phyloP scores from a whole-genome alignment of 805 yeast species.

The Teunomyces barrocoloradensis region DNA sequence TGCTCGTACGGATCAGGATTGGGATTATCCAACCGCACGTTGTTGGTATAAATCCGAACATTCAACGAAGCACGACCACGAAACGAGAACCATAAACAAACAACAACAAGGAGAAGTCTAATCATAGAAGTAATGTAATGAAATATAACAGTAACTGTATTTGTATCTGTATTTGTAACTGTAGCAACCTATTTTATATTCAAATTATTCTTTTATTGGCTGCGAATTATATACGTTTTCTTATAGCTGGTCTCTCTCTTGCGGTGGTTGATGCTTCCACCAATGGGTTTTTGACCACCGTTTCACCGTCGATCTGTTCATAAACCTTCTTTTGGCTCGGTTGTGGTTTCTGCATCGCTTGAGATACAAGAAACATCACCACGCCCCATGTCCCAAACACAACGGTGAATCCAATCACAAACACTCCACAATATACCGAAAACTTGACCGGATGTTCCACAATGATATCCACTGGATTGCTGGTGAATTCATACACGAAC shows the following conservation, averaged over 20 bases:
- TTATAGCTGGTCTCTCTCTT: no score
- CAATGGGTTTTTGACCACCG: not conserved
- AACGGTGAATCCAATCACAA: conserved; percentile 40
- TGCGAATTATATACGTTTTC: no score
- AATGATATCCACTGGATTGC: conserved; percentile 46
- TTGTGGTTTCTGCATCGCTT: not conserved
- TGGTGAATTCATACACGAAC: conserved; percentile 38
- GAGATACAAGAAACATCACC: conserved; percentile 20
- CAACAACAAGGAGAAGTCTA: no score
- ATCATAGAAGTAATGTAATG: no score
- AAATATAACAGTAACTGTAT: no score
- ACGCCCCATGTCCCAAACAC: conserved; percentile 44
- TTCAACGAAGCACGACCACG: conserved; percentile 2
- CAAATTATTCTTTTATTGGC: not conserved
- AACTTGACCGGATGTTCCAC: conserved; percentile 50
- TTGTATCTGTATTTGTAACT: not conserved
- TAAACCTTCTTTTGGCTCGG: no score
- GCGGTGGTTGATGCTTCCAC: no score
- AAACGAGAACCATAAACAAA: not conserved
- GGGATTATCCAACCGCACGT: conserved; percentile 44
- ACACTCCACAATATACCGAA: conserved; percentile 43
- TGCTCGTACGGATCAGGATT: conserved; percentile 36
- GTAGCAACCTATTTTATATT: not conserved
- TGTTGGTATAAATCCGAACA: conserved; percentile 39
- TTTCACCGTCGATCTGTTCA: conserved; percentile 1